Conservation (phyloP, 495 filamentous ascomycete species). For the Tuber indicum region DNA sequence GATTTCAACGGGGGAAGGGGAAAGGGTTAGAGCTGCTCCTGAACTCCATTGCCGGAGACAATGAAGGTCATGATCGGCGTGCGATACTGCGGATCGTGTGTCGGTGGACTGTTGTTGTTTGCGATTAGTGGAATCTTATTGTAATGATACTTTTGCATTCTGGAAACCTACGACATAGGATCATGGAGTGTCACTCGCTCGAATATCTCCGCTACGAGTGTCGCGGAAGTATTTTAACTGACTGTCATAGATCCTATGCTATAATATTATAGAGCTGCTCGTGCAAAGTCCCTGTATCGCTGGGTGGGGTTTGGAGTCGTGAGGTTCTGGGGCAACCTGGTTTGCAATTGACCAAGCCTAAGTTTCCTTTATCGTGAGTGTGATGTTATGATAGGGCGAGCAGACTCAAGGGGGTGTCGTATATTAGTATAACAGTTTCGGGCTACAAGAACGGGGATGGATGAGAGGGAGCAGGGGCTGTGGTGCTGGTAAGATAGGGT, state of each 20-base stretch:
- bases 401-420: neutral
- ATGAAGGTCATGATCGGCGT: neutral
- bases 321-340: neutral
- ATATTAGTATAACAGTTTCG: neutral
- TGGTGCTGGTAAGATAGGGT: neutral
- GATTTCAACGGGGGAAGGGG: neutral
- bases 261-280: neutral
- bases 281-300: neutral
- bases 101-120: conserved; percentile 1
- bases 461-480: neutral
- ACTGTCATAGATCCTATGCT: neutral
- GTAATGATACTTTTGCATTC: neutral
- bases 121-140: neutral
- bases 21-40: neutral
- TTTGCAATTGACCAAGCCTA: neutral
- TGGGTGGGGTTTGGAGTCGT: neutral
- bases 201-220: neutral
- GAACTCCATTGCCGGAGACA: neutral
- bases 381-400: neutral
- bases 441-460: neutral
- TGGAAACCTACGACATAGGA: neutral
- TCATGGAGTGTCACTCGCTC: neutral
- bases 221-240: neutral
- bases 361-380: neutral
- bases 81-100: neutral